phyloP scores from a whole-genome alignment of 2,329 filamentous ascomycete genomes.

The Cladosporium sp. region DNA sequence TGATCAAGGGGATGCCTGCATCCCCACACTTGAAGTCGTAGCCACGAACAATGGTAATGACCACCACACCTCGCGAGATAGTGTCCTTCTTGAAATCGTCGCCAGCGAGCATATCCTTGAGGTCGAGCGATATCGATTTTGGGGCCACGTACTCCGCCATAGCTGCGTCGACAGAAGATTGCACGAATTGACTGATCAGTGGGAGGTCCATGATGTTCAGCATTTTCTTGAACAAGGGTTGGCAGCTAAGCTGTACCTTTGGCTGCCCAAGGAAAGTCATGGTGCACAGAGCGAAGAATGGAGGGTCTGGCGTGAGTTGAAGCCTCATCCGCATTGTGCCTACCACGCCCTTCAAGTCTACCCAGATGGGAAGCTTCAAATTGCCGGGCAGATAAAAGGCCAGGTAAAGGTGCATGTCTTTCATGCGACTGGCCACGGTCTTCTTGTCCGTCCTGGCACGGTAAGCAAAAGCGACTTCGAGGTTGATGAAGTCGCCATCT shows the following conservation, averaged over 20 bases:
- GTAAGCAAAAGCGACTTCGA: constrained; percentile 75
- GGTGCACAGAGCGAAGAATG: constrained; percentile 74
- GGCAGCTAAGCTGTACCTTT: constrained; percentile 68
- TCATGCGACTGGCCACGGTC: constrained; percentile 62
- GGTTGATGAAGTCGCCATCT: constrained; percentile 75
- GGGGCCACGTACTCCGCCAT: constrained; percentile 75
- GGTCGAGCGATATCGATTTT: constrained; percentile 70
- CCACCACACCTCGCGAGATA: constrained; percentile 61
- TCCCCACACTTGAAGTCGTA: constrained; percentile 73
- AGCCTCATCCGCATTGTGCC: constrained; percentile 68
- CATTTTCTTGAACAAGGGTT: constrained; percentile 67
- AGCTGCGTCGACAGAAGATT: constrained; percentile 71
- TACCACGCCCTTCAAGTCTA: constrained; percentile 71
- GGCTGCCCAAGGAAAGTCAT: constrained; percentile 74
- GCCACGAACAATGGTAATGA: constrained; percentile 66
- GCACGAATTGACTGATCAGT: constrained; percentile 72
- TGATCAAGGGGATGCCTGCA: constrained; percentile 59
- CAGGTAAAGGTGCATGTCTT: constrained; percentile 71
- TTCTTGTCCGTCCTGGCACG: constrained; percentile 62
- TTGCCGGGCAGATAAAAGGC: constrained; percentile 67
- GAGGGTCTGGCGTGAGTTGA: constrained; percentile 73
- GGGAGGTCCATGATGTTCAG: constrained; percentile 76
- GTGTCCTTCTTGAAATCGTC: constrained; percentile 81
- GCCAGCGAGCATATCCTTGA: constrained; percentile 75
- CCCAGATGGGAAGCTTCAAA: constrained; percentile 66